Evolutionary conservation across 176 grass and related monocot genomes (phyloP).

Genomic region (Triticum timopheevii): DNA sequence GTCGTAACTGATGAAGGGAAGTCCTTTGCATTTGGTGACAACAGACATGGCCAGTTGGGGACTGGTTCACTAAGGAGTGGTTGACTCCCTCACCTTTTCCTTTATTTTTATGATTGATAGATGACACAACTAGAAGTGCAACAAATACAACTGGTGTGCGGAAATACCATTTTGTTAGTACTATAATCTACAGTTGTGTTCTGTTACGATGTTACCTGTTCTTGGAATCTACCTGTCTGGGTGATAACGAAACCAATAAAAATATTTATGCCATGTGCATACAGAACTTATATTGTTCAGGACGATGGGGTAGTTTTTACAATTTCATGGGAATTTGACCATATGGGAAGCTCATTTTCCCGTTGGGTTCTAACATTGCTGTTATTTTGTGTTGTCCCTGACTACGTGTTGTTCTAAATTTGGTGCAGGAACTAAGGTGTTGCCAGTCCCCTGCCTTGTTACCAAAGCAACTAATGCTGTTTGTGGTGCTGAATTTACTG

Average conservation of each 20-base stretch:
- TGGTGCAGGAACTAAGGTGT: conserved; percentile 71
- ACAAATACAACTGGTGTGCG: background rate
- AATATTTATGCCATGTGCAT: background rate
- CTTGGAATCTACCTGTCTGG: background rate
- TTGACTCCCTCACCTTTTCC: conserved; percentile 27
- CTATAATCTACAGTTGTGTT: background rate
- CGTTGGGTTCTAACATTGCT: background rate
- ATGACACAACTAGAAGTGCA: background rate
- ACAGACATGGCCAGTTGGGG: conserved; percentile 88
- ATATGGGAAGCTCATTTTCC: background rate
- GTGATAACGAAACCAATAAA: background rate
- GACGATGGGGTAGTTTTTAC: background rate
- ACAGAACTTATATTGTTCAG: background rate
- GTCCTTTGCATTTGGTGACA: conserved; percentile 87
- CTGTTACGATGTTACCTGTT: background rate
- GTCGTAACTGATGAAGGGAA: conserved; percentile 75
- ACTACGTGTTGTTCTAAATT: conserved; percentile 31
- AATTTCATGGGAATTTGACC: background rate
- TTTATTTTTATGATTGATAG: background rate
- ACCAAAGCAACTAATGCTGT: conserved; percentile 66
- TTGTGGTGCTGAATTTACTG: conserved; percentile 92
- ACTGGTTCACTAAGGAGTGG: conserved; percentile 68
- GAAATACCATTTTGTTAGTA: background rate
- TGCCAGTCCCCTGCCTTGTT: conserved; percentile 64
- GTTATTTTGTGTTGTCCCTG: background rate